Conservation (phyloP, 225 moss, liverwort and hornwort genomes). For the Pleurozium schreberi region DNA sequence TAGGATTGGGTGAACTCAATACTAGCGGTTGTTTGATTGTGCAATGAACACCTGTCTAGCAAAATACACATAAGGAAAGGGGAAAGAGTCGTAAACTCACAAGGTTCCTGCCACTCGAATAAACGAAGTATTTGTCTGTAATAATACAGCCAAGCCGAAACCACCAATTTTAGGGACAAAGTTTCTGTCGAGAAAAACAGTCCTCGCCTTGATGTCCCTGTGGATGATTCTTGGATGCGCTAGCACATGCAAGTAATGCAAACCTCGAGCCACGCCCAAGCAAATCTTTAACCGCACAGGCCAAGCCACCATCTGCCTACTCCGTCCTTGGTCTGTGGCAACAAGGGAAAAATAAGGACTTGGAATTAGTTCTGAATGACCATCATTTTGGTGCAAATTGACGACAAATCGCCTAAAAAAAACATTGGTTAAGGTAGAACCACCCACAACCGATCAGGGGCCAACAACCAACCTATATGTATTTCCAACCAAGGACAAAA, state of each 20-base stretch:
- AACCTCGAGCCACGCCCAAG: neutral
- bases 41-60: neutral
- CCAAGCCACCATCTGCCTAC: neutral
- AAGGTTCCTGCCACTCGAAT: accelerated
- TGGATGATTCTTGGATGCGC: neutral
- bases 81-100: neutral
- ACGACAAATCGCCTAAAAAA: too few species aligned
- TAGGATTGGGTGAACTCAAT: neutral
- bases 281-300: neutral
- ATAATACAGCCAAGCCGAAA: neutral
- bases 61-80: neutral
- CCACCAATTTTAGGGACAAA: neutral
- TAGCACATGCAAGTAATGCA: neutral
- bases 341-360: neutral
- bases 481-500: too few species aligned
- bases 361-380: neutral
- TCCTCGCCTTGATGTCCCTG: neutral
- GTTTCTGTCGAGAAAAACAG: neutral
- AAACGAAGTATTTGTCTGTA: neutral
- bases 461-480: too few species aligned
- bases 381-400: too few species aligned
- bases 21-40: neutral
- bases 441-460: too few species aligned
- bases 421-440: too few species aligned
- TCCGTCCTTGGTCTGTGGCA: neutral